phyloP scores from a whole-genome alignment of 2,329 filamentous ascomycete species.

The Ascochyta viciae-villosae region DNA sequence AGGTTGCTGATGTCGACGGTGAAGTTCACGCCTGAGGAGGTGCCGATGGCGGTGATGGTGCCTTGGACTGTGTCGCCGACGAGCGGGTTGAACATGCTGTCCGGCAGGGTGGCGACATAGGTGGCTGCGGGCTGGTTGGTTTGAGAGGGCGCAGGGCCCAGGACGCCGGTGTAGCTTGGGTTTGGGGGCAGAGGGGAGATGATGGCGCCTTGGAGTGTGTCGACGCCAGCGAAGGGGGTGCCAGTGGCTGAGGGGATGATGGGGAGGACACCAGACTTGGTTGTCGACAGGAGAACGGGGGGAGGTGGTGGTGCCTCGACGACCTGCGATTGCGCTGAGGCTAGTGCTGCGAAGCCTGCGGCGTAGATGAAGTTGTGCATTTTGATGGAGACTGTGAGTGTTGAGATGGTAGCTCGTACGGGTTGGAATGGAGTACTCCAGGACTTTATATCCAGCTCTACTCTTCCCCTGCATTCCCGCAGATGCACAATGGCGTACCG shows the following conservation, averaged over 20 bases:
- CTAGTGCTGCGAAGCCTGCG: slow-evolving; percentile 18
- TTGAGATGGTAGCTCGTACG: too few relatives aligned
- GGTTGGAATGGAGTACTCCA: background rate
- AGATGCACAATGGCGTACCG: background rate
- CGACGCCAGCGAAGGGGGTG: slow-evolving; percentile 29
- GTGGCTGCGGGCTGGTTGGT: slow-evolving; percentile 28
- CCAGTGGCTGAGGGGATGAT: slow-evolving; percentile 18
- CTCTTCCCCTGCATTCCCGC: background rate
- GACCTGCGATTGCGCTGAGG: slow-evolving; percentile 24
- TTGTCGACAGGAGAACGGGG: slow-evolving; percentile 23
- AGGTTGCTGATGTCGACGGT: slow-evolving; percentile 49
- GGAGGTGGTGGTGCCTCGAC: slow-evolving; percentile 26
- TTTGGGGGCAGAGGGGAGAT: slow-evolving; percentile 28
- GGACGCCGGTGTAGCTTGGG: slow-evolving; percentile 31
- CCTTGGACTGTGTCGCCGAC: slow-evolving; percentile 36
- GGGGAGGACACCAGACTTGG: slow-evolving; percentile 34
- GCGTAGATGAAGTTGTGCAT: slow-evolving; percentile 14
- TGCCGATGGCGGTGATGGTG: slow-evolving; percentile 39
- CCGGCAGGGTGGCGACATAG: slow-evolving; percentile 33
- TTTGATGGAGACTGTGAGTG: background rate
- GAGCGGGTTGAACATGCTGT: slow-evolving; percentile 30
- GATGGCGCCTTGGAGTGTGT: slow-evolving; percentile 38
- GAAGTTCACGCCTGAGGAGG: slow-evolving; percentile 45
- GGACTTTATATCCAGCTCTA: background rate
- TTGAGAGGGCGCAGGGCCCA: slow-evolving; percentile 30